These are phyloP conservation scores for Poronia punctata DNA, from an alignment of 495 filamentous ascomycete genomes.

Conservation along the genomic window DNA sequence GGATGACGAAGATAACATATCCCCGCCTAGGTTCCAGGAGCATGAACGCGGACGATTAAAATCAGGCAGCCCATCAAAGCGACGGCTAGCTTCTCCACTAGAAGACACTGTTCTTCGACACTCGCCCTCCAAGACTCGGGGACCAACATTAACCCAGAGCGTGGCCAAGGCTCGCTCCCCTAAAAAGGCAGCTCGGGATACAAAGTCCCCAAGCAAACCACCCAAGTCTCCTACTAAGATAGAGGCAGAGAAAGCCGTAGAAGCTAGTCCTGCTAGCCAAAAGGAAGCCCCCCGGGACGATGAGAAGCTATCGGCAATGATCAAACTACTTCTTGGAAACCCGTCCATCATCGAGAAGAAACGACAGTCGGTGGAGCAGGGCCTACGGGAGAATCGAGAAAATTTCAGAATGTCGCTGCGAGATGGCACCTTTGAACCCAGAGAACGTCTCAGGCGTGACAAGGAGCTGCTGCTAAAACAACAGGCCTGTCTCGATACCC, in stretches of 20 bases:
- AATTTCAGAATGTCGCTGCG: constrained; percentile 27
- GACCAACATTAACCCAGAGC: constrained; percentile 6
- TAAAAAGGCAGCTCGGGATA: constrained; percentile 10
- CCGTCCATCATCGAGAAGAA: constrained; percentile 28
- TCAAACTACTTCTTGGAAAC: constrained; percentile 25
- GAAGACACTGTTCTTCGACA: constrained; percentile 15
- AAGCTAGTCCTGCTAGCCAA: constrained; percentile 6
- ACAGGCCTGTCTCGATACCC: constrained; percentile 24
- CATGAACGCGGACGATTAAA: constrained; percentile 9
- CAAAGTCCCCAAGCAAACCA: constrained; percentile 5
- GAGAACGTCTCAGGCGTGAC: constrained; percentile 27
- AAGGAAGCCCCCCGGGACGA: constrained; percentile 5
- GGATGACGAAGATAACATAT: constrained; percentile 40
- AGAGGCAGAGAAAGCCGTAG: constrained; percentile 4
- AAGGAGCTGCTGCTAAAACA: constrained; percentile 26
- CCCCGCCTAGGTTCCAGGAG: constrained; percentile 18
- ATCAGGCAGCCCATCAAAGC: constrained; percentile 13
- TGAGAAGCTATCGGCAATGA: constrained; percentile 22
- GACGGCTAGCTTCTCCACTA: constrained; percentile 9
- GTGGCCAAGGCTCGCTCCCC: constrained; percentile 14
- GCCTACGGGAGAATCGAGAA: constrained; percentile 26
- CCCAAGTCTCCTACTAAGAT: constrained; percentile 3
- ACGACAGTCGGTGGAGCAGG: constrained; percentile 16
- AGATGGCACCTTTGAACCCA: constrained; percentile 23
- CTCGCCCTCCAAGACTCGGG: constrained; percentile 15